Percentiles rank a stretch among this genome's conserved stretches.
Conservation (phyloP, 257 asterid species). For the Marsdenia floribunda region DNA sequence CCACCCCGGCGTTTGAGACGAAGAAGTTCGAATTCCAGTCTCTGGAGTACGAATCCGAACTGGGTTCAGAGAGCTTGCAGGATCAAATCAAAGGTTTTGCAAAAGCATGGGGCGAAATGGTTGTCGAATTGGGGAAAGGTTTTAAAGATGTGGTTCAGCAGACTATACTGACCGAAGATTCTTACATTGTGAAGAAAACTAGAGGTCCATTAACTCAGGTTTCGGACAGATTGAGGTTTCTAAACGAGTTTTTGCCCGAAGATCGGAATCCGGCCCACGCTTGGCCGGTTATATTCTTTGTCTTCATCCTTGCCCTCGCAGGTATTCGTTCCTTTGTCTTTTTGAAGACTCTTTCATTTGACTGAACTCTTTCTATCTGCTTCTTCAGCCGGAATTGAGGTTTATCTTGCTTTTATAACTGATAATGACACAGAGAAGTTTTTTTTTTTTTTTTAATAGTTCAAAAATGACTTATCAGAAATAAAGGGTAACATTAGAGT, state of each 20-base stretch:
- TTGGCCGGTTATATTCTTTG: slow-evolving; percentile 65
- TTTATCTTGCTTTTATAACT: background rate
- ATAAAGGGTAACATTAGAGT: no score
- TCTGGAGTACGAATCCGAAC: slow-evolving; percentile 16
- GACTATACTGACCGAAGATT: slow-evolving; percentile 65
- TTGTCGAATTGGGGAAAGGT: slow-evolving; percentile 63
- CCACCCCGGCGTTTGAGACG: slow-evolving; percentile 29
- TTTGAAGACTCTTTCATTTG: slow-evolving; percentile 5
- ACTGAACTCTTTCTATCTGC: background rate
- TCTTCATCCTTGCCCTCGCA: slow-evolving; percentile 55
- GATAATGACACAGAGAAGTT: background rate
- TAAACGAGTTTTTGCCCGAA: slow-evolving; percentile 79
- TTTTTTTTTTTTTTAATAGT: background rate
- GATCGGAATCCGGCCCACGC: slow-evolving; percentile 85
- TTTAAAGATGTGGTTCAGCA: slow-evolving; percentile 77
- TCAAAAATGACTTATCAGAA: background rate
- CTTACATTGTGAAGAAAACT: slow-evolving; percentile 64
- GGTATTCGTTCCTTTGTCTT: slow-evolving; percentile 32
- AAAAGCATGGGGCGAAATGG: slow-evolving; percentile 82
- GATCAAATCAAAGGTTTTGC: slow-evolving; percentile 85
- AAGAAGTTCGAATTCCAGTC: slow-evolving; percentile 24
- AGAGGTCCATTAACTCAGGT: slow-evolving; percentile 47
- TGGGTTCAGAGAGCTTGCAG: slow-evolving; percentile 57
- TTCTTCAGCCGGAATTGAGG: background rate
- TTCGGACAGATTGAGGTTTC: slow-evolving; percentile 49